Conservation (phyloP, 2,329 filamentous ascomycete genomes). For the Cladosporium sp. region DNA sequence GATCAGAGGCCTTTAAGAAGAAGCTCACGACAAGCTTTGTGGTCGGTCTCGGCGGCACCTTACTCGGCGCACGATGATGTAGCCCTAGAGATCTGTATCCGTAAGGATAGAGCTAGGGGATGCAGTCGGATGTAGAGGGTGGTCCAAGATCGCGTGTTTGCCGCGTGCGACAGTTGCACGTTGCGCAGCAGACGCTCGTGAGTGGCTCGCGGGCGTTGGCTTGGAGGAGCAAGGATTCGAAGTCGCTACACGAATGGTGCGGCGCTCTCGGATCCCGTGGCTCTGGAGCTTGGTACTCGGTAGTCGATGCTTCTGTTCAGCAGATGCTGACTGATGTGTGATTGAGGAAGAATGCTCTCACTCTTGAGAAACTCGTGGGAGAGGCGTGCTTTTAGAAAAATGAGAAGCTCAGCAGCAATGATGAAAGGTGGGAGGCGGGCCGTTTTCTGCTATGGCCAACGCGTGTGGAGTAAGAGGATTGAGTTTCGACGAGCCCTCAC, state of each 20-base stretch:
- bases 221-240: constrained; percentile 11
- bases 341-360: not conserved
- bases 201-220: constrained; percentile 10
- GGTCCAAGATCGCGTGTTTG: constrained; percentile 21
- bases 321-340: not conserved
- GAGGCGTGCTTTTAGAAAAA: constrained; percentile 16
- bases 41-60: constrained; percentile 15
- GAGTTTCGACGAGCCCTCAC: constrained; percentile 12
- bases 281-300: constrained; percentile 7
- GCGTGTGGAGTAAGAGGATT: constrained; percentile 17
- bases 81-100: constrained; percentile 4
- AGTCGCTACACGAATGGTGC: constrained; percentile 3
- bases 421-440: constrained; percentile 19
- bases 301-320: constrained; percentile 7
- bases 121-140: constrained; percentile 4
- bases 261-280: constrained; percentile 16
- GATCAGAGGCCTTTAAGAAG: constrained; percentile 9
- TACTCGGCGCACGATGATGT: constrained; percentile 19
- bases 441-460: constrained; percentile 22
- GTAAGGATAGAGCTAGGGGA: constrained; percentile 10
- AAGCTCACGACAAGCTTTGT: constrained; percentile 22
- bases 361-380: constrained; percentile 6
- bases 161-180: constrained; percentile 20
- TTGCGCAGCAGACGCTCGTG: constrained; percentile 18
- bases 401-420: constrained; percentile 11